Base-by-base conservation (phyloP, 768 basidiomycete species). In the Rhizopogon roseolus region DNA sequence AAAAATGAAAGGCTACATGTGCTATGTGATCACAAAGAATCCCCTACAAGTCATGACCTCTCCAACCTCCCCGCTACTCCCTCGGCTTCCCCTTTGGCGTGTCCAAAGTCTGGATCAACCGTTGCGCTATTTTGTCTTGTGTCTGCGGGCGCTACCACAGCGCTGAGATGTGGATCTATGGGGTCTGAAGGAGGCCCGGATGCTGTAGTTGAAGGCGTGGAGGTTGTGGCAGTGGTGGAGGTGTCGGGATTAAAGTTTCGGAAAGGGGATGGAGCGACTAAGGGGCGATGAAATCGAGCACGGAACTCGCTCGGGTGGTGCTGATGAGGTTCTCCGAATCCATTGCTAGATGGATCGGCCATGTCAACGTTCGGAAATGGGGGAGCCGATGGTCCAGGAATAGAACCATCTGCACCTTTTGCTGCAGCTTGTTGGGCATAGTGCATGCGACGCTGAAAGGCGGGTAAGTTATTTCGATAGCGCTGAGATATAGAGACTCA, bases 231-330 rank as follows among this genome's bases (percentile, higher is more conserved):
- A 27, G 67, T 68, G 4, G 67, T 57, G 40, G 65, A 65, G 1
- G 69, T 67, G 0, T 58, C 43, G 6, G 63, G 54, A 39, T 63
- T 67, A 49, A 69, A 69, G 49, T 55, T 66, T n/a, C 63, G 69
- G 68, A 86, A 87, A 5, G 86, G 85, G 0, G 81, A 75, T 0
- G 84, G 84, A 0, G 77, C 83, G 16, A 76, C 74, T 45, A 87
- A 73, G 2, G 84, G 68, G 22, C 83, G 73, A 54, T 82, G 83
- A 63, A 87, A 87, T 43, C 85, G 81, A 8, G 81, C 81, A 19
- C 85, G 82, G 59, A 86, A 82, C 49, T 86, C 84, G 60, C 73
- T 80, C 29, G 74, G 61, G 16, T 70, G 57, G 5, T 70, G 61
- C 6, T 63, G 64, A 10, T 61, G 60, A 41, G 69, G 70, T n/a